phyloP scores from a whole-genome alignment of 2,329 filamentous ascomycete species.

The Penicillium brasilianum region DNA sequence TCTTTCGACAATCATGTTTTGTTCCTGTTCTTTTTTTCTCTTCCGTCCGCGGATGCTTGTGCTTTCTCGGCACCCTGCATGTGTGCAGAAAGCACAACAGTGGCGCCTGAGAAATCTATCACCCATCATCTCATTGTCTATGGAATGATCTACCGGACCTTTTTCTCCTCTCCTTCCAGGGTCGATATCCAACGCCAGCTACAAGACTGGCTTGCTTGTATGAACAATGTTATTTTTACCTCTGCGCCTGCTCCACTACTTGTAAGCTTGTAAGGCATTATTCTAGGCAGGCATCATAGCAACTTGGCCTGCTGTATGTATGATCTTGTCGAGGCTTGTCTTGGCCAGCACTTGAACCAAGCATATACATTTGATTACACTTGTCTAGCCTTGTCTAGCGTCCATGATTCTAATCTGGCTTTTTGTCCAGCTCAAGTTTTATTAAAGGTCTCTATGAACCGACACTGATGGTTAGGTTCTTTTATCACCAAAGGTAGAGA shows the following conservation, averaged over 20 bases:
- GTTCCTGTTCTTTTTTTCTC: neutral
- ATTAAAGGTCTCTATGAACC: too few relatives aligned
- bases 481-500: too few relatives aligned
- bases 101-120: neutral
- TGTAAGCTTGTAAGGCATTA: neutral
- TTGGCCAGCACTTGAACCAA: neutral
- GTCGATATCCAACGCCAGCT: slow-evolving; percentile 23
- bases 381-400: too few relatives aligned
- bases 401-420: too few relatives aligned
- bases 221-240: slow-evolving; percentile 25
- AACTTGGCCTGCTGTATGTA: neutral
- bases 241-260: neutral
- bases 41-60: neutral
- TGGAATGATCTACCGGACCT: slow-evolving; percentile 23
- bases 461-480: too few relatives aligned
- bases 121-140: slow-evolving; percentile 21
- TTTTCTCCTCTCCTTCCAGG: slow-evolving; percentile 18
- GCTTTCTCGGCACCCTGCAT: neutral
- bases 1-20: slow-evolving; percentile 17
- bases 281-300: too few relatives aligned
- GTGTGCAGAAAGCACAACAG: neutral
- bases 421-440: too few relatives aligned
- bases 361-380: neutral
- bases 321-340: neutral
- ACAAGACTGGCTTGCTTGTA: slow-evolving; percentile 29